These are phyloP conservation scores for Coemansia sp. DNA, from an alignment of 192 early-diverging fungal species.

Conservation along the genomic window DNA sequence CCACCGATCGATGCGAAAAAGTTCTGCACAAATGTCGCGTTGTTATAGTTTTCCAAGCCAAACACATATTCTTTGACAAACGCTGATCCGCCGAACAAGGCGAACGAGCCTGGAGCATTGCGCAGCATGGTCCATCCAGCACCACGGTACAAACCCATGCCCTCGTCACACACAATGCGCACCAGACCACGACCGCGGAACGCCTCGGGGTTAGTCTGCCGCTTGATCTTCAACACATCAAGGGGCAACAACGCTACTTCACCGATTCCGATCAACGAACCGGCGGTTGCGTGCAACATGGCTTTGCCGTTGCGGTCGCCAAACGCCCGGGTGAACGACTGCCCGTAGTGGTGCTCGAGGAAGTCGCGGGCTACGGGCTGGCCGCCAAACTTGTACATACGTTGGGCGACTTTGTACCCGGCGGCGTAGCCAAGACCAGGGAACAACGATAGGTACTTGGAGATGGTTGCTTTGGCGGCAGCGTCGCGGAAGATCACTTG, in stretches of 20 bases:
- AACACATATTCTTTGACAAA: conserved; percentile 93
- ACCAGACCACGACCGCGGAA: conserved; percentile 81
- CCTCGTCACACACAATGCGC: conserved; percentile 81
- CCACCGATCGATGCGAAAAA: conserved; percentile 95
- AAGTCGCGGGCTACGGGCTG: conserved; percentile 96
- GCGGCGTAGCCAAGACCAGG: conserved; percentile 97
- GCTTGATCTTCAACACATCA: conserved; percentile 98
- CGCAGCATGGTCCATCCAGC: conserved; percentile 95
- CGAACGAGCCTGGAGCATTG: conserved; percentile 98
- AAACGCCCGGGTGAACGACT: conserved; percentile 74
- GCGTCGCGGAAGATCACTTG: conserved; percentile 92
- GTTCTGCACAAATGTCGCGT: conserved; percentile 99
- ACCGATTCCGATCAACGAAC: conserved; percentile 94
- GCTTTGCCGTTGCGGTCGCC: conserved; percentile 94
- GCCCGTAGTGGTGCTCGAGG: conserved; percentile 79
- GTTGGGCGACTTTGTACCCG: conserved; percentile 96
- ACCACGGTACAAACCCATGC: conserved; percentile 90
- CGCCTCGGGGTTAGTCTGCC: conserved; percentile 88
- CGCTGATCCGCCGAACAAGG: conserved; percentile 90
- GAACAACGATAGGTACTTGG: conserved; percentile 93
- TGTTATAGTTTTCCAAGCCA: conserved; percentile 83
- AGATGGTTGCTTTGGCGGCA: conserved; percentile 64
- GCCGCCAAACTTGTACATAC: conserved; percentile 98
- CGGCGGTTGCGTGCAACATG: conserved; percentile 97
- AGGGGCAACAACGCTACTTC: conserved; percentile 95